phyloP scores from a whole-genome alignment of 1,284 basidiomycete species.

The Ganoderma multipileum region DNA sequence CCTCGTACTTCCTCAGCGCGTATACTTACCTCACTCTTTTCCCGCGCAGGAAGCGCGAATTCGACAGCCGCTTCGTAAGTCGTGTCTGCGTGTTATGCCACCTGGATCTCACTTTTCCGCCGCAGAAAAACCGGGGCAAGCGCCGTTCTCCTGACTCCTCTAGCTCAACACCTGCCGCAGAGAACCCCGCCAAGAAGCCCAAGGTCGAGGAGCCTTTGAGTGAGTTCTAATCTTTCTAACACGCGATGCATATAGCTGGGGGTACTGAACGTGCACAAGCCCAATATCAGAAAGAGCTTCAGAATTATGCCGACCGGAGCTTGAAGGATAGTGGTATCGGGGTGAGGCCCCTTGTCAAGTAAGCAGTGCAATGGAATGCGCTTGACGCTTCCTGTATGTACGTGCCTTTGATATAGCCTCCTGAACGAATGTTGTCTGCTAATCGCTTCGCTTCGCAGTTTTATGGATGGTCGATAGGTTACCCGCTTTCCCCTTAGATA shows the following conservation, averaged over 20 bases:
- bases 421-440: background rate
- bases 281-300: constrained; percentile 47
- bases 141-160: constrained; percentile 52
- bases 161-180: constrained; percentile 42
- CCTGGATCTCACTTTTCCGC: background rate
- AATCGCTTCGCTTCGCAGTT: constrained; percentile 14
- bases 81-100: background rate
- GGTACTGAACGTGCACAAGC: constrained; percentile 27
- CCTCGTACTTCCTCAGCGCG: background rate
- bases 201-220: constrained; percentile 43
- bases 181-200: constrained; percentile 48
- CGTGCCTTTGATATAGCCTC: background rate
- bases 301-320: constrained; percentile 43
- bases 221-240: constrained; percentile 23
- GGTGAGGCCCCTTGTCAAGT: constrained; percentile 49
- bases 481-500: background rate
- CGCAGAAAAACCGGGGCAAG: constrained; percentile 68
- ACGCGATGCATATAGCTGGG: background rate
- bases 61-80: constrained; percentile 70
- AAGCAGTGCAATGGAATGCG: constrained; percentile 6
- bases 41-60: constrained; percentile 59
- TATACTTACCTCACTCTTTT: constrained; percentile 12
- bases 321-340: constrained; percentile 50
- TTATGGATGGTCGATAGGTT: constrained; percentile 12
- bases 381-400: constrained; percentile 20